Evolutionary conservation across 2,329 filamentous ascomycete genomes (phyloP), one percentile per base, ranked within the genome.

Genomic region (Aspergillus transmontanensis): DNA sequence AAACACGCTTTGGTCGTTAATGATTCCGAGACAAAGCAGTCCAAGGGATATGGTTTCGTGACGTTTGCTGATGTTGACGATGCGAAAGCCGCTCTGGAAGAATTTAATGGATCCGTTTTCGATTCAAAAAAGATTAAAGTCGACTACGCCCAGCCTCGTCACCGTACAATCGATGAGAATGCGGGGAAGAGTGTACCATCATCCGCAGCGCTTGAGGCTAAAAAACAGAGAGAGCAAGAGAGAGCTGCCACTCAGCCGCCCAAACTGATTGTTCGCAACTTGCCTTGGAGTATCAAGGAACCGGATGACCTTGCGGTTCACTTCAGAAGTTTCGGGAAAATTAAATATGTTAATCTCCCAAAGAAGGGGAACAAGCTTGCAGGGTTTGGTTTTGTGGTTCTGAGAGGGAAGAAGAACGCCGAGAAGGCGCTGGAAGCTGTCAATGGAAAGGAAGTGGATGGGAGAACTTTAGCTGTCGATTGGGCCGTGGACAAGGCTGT

Each of bases 31-130:
- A 96, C 94, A 2, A 97, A 97, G 74, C 83, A 89, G 70, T 97
- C 93, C 16, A 90, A 92, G 75, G 94, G 95, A 21, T 99, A 93
- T 78, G 95, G 95, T 59, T 99, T 99, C 79, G 94, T 99, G 62
- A 98, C 95, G 2, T 95, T 99, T 73, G 92, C 94, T 71, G 95
- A 99, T 75, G 87, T 91, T 34, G 94, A 97, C 68, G 95, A 99
- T 82, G 94, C 94, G 14, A 83, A 89, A 68, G 86, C 89, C 67
- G 96, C 95, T 21, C 86, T 91, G 74, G 86, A 90, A 62, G 90
- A 96, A 76, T 87, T 97, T 73, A 88, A 97, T 77, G 91, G 92
- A 66, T 85, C 90, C 53, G 81, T 87, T 30, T 87, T 97, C 70
- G 87, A 93, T 57, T 94, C 94, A 23, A 89, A 90, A 71, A 92